These are phyloP conservation scores for Starmera amethionina DNA, from an alignment of 805 yeast genomes.

Conservation along the genomic window DNA sequence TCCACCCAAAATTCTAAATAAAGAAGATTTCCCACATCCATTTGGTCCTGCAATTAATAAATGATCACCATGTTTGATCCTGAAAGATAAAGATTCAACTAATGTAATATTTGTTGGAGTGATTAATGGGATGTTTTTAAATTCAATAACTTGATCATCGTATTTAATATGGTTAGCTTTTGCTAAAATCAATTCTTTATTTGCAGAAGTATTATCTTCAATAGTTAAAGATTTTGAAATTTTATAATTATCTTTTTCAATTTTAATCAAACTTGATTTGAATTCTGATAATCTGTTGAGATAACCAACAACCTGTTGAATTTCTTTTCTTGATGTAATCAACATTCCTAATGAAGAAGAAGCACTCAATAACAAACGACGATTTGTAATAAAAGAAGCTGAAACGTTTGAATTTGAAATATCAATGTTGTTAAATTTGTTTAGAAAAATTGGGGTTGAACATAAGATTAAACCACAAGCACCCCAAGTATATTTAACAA, in stretches of 20 bases:
- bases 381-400: conserved; percentile 81
- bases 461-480: conserved; percentile 87
- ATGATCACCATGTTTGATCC: conserved; percentile 74
- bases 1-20: conserved; percentile 86
- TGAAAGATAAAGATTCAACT: conserved; percentile 56
- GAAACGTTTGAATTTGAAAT: conserved; percentile 31
- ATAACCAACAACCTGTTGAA: conserved; percentile 78
- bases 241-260: conserved; percentile 22
- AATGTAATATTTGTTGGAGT: conserved; percentile 79
- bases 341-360: conserved; percentile 84
- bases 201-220: conserved; percentile 5
- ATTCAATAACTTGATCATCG: conserved; percentile 54
- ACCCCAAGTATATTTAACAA: conserved; percentile 91
- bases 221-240: conserved; percentile 12
- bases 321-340: conserved; percentile 73
- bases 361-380: conserved; percentile 74
- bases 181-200: too few species aligned
- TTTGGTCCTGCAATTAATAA: conserved; percentile 89
- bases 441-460: conserved; percentile 77
- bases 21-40: conserved; percentile 92
- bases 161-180: conserved; percentile 20
- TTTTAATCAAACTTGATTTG: conserved; percentile 48
- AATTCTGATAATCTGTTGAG: conserved; percentile 66
- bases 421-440: conserved; percentile 29
- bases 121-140: conserved; percentile 66